A percentile compares a stretch with the other conserved stretches of the same genome.
These are phyloP conservation scores for Acmispon strigosus DNA, from an alignment of 306 rosid genomes.

Conservation along the genomic window DNA sequence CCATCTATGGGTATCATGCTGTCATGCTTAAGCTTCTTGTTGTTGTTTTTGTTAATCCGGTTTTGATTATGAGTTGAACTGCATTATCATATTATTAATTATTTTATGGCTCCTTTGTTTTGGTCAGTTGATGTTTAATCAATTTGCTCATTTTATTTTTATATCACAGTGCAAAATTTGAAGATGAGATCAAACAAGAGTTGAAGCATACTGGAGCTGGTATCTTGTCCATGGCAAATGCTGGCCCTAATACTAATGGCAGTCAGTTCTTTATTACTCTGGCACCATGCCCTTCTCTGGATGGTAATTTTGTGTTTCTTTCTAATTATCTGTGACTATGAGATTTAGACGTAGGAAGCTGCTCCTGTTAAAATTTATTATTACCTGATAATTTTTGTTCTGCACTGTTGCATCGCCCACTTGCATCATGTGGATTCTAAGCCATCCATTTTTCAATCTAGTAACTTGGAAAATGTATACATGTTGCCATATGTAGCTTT, in stretches of 20 bases:
- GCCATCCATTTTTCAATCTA: not conserved
- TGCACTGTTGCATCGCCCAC: not conserved
- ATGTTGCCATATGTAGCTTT: not conserved
- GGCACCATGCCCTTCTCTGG: conserved; percentile 92
- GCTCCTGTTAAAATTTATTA: not conserved
- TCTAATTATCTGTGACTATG: not conserved
- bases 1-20: conserved; percentile 89
- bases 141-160: not conserved
- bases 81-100: not conserved
- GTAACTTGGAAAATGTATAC: not conserved
- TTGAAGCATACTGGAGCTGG: conserved; percentile 99
- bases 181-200: conserved; percentile 85
- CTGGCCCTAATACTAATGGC: conserved; percentile 91
- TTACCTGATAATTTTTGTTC: not conserved
- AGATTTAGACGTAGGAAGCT: not conserved
- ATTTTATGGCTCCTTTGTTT: not conserved
- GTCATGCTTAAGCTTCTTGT: not conserved
- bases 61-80: not conserved
- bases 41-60: not conserved
- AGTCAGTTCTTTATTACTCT: conserved; percentile 95
- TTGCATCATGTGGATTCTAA: not conserved
- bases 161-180: conserved; percentile 62
- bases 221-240: conserved; percentile 95
- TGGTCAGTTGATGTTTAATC: not conserved
- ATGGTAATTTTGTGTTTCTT: conserved; percentile 48